phyloP scores from a whole-genome alignment of 805 yeast genomes.

The Metschnikowia drakensbergensis region DNA sequence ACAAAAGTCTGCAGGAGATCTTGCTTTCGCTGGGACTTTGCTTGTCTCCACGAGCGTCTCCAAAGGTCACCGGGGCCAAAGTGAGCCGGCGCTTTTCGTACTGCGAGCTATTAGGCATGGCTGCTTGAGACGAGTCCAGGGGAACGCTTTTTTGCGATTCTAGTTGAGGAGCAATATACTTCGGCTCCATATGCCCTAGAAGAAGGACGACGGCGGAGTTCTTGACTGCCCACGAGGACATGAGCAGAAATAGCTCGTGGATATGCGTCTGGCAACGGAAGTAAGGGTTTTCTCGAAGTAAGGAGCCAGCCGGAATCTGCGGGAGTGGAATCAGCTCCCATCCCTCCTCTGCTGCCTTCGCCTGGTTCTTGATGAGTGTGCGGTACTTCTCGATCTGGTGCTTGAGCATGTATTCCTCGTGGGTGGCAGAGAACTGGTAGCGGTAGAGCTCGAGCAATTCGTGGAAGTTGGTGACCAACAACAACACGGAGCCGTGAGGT shows the following conservation, averaged over 20 bases:
- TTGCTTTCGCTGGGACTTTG: conserved; percentile 12
- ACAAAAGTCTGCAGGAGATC: conserved; percentile 24
- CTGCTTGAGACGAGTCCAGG: conserved; percentile 4
- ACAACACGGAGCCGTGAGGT: conserved; percentile 15
- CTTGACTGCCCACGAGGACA: conserved; percentile 23
- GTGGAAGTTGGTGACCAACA: conserved; percentile 32
- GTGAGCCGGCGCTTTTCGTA: conserved; percentile 2
- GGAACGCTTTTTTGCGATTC: neutral
- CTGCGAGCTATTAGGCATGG: conserved; percentile 1
- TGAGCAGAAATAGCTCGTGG: conserved; percentile 22
- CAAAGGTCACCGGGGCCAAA: conserved; percentile 11
- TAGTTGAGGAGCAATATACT: conserved; percentile 13
- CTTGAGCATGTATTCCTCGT: conserved; percentile 32
- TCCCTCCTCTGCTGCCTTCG: conserved; percentile 24
- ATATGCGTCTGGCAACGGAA: conserved; percentile 31
- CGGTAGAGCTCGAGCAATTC: conserved; percentile 34
- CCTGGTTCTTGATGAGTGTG: conserved; percentile 18
- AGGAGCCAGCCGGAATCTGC: conserved; percentile 29
- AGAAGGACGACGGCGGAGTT: conserved; percentile 27
- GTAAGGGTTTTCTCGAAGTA: conserved; percentile 28
- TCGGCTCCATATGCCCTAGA: conserved; percentile 30
- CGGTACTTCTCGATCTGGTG: conserved; percentile 29
- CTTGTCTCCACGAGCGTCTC: conserved; percentile 4
- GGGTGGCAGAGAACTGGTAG: conserved; percentile 28
- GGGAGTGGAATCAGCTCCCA: conserved; percentile 20